Conservation (phyloP, 441 rosid genomes). For the Erysimum cheiri region DNA sequence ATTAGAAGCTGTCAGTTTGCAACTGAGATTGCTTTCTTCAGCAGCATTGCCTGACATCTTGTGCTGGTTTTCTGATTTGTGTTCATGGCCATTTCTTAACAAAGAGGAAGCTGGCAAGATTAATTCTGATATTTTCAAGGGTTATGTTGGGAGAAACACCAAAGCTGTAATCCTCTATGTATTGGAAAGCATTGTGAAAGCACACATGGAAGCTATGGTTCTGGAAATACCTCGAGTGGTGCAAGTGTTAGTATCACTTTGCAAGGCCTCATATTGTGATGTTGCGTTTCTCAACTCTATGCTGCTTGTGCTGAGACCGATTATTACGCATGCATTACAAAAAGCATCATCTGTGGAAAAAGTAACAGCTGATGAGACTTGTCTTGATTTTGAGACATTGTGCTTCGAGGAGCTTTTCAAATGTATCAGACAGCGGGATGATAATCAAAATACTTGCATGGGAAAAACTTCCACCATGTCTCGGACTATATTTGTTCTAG, state of each 20-base stretch:
- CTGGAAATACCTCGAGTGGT: constrained; percentile 85
- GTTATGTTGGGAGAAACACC: constrained; percentile 73
- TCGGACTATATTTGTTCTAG: constrained; percentile 64
- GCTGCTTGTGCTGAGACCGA: constrained; percentile 68
- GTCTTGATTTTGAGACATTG: constrained; percentile 75
- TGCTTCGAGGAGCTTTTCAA: constrained; percentile 78
- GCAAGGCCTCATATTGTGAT: constrained; percentile 69
- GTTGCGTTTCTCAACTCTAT: constrained; percentile 70
- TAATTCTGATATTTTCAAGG: constrained; percentile 56
- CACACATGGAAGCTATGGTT: constrained; percentile 87
- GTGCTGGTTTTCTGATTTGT: constrained; percentile 89
- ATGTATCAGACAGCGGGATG: constrained; percentile 52
- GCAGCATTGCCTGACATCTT: constrained; percentile 71
- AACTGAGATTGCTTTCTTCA: constrained; percentile 69
- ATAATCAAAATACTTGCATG: constrained; percentile 48
- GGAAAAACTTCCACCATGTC: constrained; percentile 55
- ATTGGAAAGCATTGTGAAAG: constrained; percentile 73
- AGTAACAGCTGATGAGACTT: constrained; percentile 55
- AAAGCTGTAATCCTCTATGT: constrained; percentile 77
- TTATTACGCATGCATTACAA: constrained; percentile 70
- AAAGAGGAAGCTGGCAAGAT: constrained; percentile 44
- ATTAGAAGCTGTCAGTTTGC: constrained; percentile 86
- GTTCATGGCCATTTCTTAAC: constrained; percentile 64
- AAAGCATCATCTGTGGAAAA: constrained; percentile 68
- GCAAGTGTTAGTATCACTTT: constrained; percentile 74